phyloP scores from a whole-genome alignment of 2,329 filamentous ascomycete genomes.

The Colletotrichum kahawae region DNA sequence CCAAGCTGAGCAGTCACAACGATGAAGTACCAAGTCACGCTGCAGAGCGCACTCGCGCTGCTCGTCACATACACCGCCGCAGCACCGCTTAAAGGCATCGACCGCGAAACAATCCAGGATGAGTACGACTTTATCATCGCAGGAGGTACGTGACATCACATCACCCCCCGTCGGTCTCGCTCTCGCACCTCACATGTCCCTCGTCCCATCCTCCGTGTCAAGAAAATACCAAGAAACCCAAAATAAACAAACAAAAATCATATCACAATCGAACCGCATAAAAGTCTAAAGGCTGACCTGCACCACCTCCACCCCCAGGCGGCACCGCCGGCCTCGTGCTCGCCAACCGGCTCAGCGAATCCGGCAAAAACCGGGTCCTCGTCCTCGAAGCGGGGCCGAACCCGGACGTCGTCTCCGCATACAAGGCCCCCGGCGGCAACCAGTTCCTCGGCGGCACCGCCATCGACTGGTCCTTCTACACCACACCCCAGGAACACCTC shows the following conservation, averaged over 20 bases:
- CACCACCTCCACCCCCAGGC: not conserved
- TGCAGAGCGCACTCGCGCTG: not conserved
- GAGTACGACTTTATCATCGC: slow-evolving; percentile 27
- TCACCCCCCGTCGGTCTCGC: not conserved
- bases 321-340: slow-evolving; percentile 31
- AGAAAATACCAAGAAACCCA: not conserved
- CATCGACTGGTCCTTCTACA: slow-evolving; percentile 30
- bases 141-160: slow-evolving; percentile 12
- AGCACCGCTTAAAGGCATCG: slow-evolving; percentile 19
- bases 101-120: slow-evolving; percentile 16
- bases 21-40: not conserved
- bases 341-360: slow-evolving; percentile 28
- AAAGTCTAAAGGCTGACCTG: not conserved
- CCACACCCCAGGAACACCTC: slow-evolving; percentile 25
- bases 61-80: slow-evolving; percentile 3
- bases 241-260: not conserved
- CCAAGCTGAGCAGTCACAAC: not conserved
- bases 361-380: slow-evolving; percentile 27
- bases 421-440: slow-evolving; percentile 28
- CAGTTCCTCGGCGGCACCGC: slow-evolving; percentile 28
- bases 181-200: not conserved
- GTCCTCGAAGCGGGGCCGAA: slow-evolving; percentile 28
- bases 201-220: not conserved
- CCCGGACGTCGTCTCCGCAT: slow-evolving; percentile 27
- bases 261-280: not conserved